A percentile compares a stretch with the other conserved stretches of the same genome.
phyloP scores from a whole-genome alignment of 805 yeast species.

The Cyberlindnera bimundalis region DNA sequence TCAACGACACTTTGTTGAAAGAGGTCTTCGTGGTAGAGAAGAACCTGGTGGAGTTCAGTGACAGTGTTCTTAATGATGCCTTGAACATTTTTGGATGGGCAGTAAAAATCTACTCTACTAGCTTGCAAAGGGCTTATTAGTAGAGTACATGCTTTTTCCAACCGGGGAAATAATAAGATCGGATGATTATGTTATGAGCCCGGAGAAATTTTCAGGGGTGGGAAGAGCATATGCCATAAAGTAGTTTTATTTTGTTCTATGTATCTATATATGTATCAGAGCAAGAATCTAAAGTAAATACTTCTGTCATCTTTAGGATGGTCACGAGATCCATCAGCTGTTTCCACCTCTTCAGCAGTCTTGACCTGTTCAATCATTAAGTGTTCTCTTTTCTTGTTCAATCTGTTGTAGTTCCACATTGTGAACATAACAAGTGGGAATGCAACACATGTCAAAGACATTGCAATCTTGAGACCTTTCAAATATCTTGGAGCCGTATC shows the following conservation, averaged over 20 bases:
- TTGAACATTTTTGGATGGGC: neutral
- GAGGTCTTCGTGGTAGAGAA: neutral
- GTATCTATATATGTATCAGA: conserved; percentile 1
- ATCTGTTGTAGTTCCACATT: conserved; percentile 20
- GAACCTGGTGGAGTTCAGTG: neutral
- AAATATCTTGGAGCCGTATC: conserved; percentile 38
- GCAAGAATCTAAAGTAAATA: conserved; percentile 13
- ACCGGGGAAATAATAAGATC: too few species aligned
- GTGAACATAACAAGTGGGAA: conserved; percentile 18
- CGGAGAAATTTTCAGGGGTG: too few species aligned
- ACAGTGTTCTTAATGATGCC: neutral
- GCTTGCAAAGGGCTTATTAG: too few species aligned
- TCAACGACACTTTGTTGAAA: conserved; percentile 33
- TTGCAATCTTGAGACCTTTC: conserved; percentile 29
- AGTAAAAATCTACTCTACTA: too few species aligned
- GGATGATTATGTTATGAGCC: too few species aligned
- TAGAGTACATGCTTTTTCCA: too few species aligned
- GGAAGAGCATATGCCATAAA: too few species aligned
- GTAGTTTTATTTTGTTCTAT: too few species aligned
- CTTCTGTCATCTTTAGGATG: conserved; percentile 27
- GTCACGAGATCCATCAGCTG: conserved; percentile 9
- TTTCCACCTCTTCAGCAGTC: conserved; percentile 13
- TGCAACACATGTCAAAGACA: conserved; percentile 23
- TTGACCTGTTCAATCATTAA: conserved; percentile 7
- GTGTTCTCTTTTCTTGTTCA: conserved; percentile 18